These are phyloP conservation scores for Petunia axillaris DNA, from an alignment of 257 asterid genomes.

Conservation along the genomic window DNA sequence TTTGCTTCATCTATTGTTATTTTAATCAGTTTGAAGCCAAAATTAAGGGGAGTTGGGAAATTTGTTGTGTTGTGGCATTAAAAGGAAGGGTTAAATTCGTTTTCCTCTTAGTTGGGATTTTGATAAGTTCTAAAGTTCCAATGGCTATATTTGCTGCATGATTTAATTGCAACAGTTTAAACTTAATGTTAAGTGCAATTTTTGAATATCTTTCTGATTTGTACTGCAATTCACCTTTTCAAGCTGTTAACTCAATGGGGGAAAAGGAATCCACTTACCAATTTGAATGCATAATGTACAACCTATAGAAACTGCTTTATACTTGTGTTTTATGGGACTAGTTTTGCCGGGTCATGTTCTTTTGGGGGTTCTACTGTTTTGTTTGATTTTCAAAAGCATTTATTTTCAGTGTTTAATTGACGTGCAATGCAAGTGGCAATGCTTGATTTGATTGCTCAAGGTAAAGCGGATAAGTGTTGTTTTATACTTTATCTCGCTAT, in stretches of 20 bases:
- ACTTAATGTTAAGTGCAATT: not conserved
- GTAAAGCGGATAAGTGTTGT: no score
- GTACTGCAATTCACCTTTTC: conserved; percentile 7
- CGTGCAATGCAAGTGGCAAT: no score
- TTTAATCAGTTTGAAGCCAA: not conserved
- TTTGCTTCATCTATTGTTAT: not conserved
- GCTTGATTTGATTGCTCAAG: no score
- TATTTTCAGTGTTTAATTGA: no score
- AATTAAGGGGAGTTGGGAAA: not conserved
- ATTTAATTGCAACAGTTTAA: not conserved
- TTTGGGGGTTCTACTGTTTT: not conserved
- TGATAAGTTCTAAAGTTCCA: conserved; percentile 1
- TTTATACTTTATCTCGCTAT: no score
- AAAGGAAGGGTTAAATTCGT: not conserved
- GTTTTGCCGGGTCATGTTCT: conserved; percentile 3
- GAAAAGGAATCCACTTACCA: not conserved
- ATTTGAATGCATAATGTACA: conserved; percentile 9
- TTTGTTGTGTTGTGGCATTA: not conserved
- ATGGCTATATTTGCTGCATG: not conserved
- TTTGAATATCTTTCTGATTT: not conserved
- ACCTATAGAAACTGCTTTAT: conserved; percentile 11
- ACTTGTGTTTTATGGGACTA: not conserved
- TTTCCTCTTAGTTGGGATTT: not conserved
- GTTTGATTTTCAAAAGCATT: not conserved
- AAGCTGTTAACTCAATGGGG: not conserved